Conservation (phyloP, 352 stramenopile genomes). For the Saprolegnia parasitica region DNA sequence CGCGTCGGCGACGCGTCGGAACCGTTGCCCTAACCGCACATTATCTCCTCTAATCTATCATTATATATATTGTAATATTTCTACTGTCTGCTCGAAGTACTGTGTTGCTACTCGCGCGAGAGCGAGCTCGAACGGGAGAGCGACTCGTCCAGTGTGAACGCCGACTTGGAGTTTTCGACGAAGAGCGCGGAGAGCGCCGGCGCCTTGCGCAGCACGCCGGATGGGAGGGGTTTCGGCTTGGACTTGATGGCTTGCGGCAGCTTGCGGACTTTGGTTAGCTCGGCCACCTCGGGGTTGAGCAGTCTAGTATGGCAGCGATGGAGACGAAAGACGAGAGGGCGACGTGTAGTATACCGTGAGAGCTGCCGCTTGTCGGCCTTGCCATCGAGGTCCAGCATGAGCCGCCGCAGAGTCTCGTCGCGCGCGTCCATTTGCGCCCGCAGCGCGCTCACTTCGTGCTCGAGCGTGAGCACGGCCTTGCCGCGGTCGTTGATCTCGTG, state of each 20-base stretch:
- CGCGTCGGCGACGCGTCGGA: slow-evolving; percentile 88
- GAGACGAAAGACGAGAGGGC: too few species aligned
- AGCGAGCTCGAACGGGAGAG: not conserved
- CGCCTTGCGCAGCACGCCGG: not conserved
- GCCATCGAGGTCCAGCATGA: slow-evolving; percentile 4
- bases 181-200: slow-evolving; percentile 18
- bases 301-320: not conserved
- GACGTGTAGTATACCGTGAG: too few species aligned
- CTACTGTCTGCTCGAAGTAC: not conserved
- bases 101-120: slow-evolving; percentile 2
- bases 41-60: not conserved
- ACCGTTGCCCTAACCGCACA: slow-evolving; percentile 55
- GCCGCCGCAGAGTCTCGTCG: slow-evolving; percentile 1
- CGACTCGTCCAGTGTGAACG: not conserved
- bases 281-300: not conserved
- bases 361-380: slow-evolving; percentile 15
- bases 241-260: not conserved
- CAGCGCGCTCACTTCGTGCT: slow-evolving; percentile 10
- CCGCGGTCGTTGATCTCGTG: slow-evolving; percentile 23
- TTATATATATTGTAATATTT: not conserved
- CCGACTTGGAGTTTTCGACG: slow-evolving; percentile 10
- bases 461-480: slow-evolving; percentile 3
- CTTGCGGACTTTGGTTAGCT: not conserved
- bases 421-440: slow-evolving; percentile 1
- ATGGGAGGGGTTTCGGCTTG: not conserved